Evolutionary conservation across 148 eudicot species (phyloP).

Genomic region (Rhododendron simsii): DNA sequence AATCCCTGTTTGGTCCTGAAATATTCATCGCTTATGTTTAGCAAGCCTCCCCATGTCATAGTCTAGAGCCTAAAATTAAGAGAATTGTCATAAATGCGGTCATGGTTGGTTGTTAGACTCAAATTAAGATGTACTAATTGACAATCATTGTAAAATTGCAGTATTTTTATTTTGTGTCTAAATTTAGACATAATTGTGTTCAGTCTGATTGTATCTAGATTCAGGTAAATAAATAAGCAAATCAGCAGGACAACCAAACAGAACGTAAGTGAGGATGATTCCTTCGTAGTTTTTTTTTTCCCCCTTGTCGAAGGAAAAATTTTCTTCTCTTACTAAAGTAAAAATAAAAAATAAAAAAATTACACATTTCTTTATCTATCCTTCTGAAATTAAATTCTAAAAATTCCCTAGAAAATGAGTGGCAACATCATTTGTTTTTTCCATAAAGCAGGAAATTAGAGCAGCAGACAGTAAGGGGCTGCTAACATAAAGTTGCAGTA

Average conservation of each 20-base stretch:
- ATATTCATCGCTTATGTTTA: too few relatives aligned
- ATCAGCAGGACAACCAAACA: neutral
- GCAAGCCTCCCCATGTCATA: neutral
- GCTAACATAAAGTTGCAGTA: slow-evolving; percentile 23
- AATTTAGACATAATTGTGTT: neutral
- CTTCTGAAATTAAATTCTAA: neutral
- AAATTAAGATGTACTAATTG: neutral
- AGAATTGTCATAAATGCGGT: neutral
- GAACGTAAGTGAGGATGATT: neutral
- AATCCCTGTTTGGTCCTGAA: neutral
- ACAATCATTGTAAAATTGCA: neutral
- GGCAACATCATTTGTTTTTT: neutral
- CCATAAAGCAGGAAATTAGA: neutral
- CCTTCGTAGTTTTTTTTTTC: neutral
- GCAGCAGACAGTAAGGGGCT: neutral
- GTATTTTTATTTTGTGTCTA: neutral
- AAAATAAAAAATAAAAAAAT: too few relatives aligned
- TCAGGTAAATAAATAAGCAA: neutral
- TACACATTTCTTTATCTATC: neutral
- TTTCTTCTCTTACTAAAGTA: neutral
- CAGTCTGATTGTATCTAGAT: neutral
- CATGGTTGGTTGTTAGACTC: neutral
- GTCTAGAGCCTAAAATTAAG: neutral
- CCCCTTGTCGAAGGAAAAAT: neutral
- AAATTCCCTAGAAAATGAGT: neutral